Evolutionary conservation across 2,329 filamentous ascomycete genomes (phyloP), one percentile per base, ranked within the genome.

Genomic region (Talaromyces islandicus): DNA sequence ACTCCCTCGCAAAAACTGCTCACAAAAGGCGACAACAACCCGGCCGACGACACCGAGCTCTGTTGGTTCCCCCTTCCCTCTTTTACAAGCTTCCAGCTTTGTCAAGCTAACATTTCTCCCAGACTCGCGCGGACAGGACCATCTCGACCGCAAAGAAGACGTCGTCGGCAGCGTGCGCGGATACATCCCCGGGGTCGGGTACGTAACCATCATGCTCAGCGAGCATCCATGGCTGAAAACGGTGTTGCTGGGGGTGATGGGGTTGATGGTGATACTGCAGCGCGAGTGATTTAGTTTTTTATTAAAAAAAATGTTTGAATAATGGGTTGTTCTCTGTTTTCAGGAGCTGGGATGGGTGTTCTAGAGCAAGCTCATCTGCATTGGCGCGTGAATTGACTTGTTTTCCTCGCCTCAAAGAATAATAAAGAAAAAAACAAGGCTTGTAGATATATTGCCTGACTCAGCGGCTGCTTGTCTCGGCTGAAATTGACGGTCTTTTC

Each of bases 211-310:
- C 68, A 81, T 97, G 75, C 81, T 99, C 64, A 94, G 90, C 64
- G 94, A 99, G 75, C 88, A 99, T 73, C 94, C 94, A 6, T 97
- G 93, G 93, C 75, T 97, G 68, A 99, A 99, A 84, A 95, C 91
- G 50, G 93, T 88, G 27, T 90, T 97, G 87, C 76, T 99, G 70
- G 93, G 91, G 1, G 83, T 97, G 56, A 99, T 99, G 94, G 94
- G 93, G 1, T 74, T 97, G 68, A 86, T 96, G 78, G 94, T 97
- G 27, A 88, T 99, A 54, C 74, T 99, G 68, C 94, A 99, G 75
- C 81, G 92, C 70, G 94, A 99, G 80, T 97, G 17, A 38, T 38
- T 38, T 21, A 48, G 6, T 7, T n/a, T 43, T 24, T 19, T 3
- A 6, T 19, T 3, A 6, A 12, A 10, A 10, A 35, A 35, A 5